Conservation (phyloP, 257 asterid species). For the Fraxinus quadrangulata region DNA sequence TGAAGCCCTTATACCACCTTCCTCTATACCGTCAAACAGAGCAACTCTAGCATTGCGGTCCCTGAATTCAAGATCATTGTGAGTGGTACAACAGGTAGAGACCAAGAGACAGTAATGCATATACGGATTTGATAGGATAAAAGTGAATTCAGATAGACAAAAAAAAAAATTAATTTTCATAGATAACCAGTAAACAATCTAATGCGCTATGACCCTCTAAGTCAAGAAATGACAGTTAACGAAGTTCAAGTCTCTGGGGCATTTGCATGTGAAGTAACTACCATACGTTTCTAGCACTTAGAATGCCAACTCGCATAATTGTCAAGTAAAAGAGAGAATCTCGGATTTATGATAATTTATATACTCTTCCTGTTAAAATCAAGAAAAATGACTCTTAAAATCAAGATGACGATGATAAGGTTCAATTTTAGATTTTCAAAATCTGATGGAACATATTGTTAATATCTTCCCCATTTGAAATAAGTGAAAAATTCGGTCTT, state of each 20-base stretch:
- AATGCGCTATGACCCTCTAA: not conserved
- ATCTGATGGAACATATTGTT: not conserved
- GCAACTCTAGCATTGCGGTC: conserved; percentile 77
- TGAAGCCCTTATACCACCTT: conserved; percentile 88
- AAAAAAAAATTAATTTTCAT: not conserved
- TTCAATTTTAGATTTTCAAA: not conserved
- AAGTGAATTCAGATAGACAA: not conserved
- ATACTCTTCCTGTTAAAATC: not conserved
- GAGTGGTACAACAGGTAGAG: not conserved
- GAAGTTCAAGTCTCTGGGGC: not conserved
- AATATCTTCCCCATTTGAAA: not conserved
- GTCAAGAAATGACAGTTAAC: conserved; percentile 1
- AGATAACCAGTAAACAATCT: conserved; percentile 15
- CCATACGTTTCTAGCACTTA: no score
- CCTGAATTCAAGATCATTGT: conserved; percentile 40
- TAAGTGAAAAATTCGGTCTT: not conserved
- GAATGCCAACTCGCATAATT: no score
- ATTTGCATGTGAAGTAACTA: not conserved
- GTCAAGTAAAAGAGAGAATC: no score
- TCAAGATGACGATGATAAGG: not conserved
- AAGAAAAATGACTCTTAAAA: not conserved
- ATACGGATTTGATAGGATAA: not conserved
- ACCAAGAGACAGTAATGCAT: not conserved
- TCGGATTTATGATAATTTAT: no score
- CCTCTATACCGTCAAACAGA: conserved; percentile 98